Evolutionary conservation across 2,329 filamentous ascomycete species (phyloP), one percentile per base, ranked within the genome.

Genomic region (Aaosphaeria arxii): DNA sequence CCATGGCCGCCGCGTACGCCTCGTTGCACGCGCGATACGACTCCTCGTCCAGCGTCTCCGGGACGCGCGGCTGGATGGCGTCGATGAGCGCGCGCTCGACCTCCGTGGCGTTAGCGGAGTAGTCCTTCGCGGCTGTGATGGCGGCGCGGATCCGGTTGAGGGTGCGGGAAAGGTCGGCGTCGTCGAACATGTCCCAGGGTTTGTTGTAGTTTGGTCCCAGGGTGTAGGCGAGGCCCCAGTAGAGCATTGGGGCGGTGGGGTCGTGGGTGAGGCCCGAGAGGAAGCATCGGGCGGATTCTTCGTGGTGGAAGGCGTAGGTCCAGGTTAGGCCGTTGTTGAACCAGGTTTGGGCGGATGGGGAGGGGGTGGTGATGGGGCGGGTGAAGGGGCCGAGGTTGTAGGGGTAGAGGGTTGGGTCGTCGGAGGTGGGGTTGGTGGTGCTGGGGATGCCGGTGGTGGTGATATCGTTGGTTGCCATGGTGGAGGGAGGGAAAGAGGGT

Each of bases 191-290:
- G 30, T 82, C 79, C 88, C 88, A 91, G 0, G 87, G 84, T 60
- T 91, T 89, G 71, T 91, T 89, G 67, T 88, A 86, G 61, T 92
- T 91, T 4, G 88, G 88, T 0, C 88, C 88, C 0, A 88, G 71
- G 1, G 84, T 76, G 62, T 87, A 91, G 0, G 88, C 84, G 4
- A 44, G 7, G 41, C 86, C 86, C 85, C 86, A 89, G 58, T 86
- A 79, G 3, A 82, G 84, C 74, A 88, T 82, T 30, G 79, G 77
- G 48, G 81, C 87, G 2, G 64, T 53, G 0, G 70, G 52, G 51
- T 89, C 86, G 42, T 73, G 62, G 1, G 66, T 63, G 31, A 82
- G 77, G n/a, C 83, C 84, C 6, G 73, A 71, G 56, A 83, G 72
- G 57, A 88, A 89, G 68, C 86, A 89, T 38, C 70, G 71, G 4